Evolutionary conservation across 2,329 filamentous ascomycete genomes (phyloP).

Genomic region (Trichoderma sp.): DNA sequence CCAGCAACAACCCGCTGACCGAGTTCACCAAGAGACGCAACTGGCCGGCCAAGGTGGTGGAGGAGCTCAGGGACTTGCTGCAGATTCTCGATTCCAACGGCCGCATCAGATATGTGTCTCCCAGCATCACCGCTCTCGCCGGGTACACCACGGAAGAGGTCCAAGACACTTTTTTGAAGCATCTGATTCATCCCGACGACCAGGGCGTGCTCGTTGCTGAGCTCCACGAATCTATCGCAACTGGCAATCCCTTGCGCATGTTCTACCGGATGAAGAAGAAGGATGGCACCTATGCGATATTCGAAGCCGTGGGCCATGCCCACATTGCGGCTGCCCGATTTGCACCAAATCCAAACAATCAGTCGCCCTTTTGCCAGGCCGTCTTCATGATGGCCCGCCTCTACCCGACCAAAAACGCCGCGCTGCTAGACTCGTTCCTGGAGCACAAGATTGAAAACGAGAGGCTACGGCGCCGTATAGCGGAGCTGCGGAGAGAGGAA

Average conservation of each 20-base stretch:
- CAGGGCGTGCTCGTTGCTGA: conserved; percentile 80
- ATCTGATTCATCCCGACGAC: conserved; percentile 86
- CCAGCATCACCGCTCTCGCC: conserved; percentile 71
- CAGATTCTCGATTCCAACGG: conserved; percentile 86
- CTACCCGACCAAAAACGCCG: conserved; percentile 85
- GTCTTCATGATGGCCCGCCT: conserved; percentile 93
- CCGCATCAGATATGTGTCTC: conserved; percentile 82
- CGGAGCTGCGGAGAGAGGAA: conserved; percentile 82
- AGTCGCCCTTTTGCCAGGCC: conserved; percentile 75
- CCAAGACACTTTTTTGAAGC: conserved; percentile 72
- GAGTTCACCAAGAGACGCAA: conserved; percentile 65
- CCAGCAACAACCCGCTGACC: conserved; percentile 46
- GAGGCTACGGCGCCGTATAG: conserved; percentile 78
- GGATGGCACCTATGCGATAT: conserved; percentile 73
- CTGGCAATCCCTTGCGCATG: conserved; percentile 75
- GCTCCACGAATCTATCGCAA: conserved; percentile 85
- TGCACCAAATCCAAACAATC: conserved; percentile 62
- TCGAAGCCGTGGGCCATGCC: conserved; percentile 90
- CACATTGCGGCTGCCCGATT: conserved; percentile 75
- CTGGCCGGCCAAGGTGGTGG: conserved; percentile 86
- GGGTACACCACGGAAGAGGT: conserved; percentile 74
- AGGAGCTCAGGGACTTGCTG: conserved; percentile 85
- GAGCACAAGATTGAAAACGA: conserved; percentile 98
- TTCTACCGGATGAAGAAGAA: conserved; percentile 82
- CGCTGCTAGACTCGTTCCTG: conserved; percentile 85